These are phyloP conservation scores for Aspergillus sp. DNA, from an alignment of 2,329 filamentous ascomycete species.

Conservation along the genomic window DNA sequence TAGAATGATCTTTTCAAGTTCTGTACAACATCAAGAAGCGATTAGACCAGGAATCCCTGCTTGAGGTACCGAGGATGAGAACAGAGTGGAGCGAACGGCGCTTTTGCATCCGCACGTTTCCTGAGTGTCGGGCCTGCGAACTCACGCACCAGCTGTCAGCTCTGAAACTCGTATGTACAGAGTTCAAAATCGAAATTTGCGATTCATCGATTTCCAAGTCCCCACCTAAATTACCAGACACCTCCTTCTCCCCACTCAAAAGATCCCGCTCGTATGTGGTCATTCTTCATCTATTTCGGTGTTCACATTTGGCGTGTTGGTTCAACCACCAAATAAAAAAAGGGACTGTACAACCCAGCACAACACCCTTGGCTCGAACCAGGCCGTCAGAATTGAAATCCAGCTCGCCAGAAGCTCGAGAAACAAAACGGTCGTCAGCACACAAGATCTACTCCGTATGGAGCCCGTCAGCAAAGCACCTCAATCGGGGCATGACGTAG, in stretches of 20 bases:
- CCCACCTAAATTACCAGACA: background rate
- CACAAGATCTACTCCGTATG: background rate
- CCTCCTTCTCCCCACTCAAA: too few species aligned
- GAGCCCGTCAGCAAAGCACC: background rate
- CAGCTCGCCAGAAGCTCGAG: background rate
- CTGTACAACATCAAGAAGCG: slow-evolving; percentile 17
- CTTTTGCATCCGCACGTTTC: slow-evolving; percentile 41
- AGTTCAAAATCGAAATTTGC: background rate
- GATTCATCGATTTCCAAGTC: background rate
- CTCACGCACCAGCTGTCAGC: slow-evolving; percentile 26
- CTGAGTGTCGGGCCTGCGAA: slow-evolving; percentile 42
- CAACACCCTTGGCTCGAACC: background rate
- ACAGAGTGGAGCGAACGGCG: slow-evolving; percentile 39
- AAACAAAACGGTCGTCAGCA: background rate
- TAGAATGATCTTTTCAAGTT: background rate
- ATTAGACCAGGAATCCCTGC: slow-evolving; percentile 19
- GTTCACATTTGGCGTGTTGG: background rate
- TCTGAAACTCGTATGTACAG: background rate
- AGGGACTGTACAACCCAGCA: slow-evolving; percentile 6
- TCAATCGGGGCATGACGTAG: slow-evolving; percentile 10
- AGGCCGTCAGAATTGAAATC: background rate
- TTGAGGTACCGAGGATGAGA: slow-evolving; percentile 5
- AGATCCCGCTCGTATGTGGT: background rate
- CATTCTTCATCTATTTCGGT: background rate
- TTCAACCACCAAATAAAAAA: slow-evolving; percentile 7